Conservation (phyloP, 352 stramenopile genomes). For the Phytopythium mirpurense region DNA sequence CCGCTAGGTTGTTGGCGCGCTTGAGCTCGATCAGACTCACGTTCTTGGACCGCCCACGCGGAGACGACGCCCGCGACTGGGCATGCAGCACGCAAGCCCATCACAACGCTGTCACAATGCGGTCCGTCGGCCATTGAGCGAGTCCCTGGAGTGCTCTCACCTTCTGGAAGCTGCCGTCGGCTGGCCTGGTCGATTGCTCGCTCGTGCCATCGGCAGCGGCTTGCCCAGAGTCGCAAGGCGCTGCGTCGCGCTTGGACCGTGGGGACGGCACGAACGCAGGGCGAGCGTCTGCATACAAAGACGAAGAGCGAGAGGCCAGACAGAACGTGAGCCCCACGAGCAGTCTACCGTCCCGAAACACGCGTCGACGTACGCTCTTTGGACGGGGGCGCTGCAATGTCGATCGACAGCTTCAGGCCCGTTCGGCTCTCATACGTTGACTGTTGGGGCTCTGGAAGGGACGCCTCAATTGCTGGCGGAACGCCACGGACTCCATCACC, state of each 20-base stretch:
- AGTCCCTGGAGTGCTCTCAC: conserved; percentile 22
- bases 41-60: conserved; percentile 65
- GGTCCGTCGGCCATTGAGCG: too few relatives aligned
- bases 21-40: conserved; percentile 77
- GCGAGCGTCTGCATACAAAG: conserved; percentile 25
- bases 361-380: conserved; percentile 49
- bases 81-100: too few relatives aligned
- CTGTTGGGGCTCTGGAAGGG: neutral
- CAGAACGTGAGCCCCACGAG: neutral
- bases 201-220: conserved; percentile 10
- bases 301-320: neutral
- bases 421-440: conserved; percentile 52
- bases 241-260: conserved; percentile 22
- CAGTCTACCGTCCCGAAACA: too few relatives aligned
- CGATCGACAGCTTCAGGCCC: conserved; percentile 43
- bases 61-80: conserved; percentile 62
- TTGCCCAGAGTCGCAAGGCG: conserved; percentile 20
- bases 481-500: too few relatives aligned
- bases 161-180: conserved; percentile 49
- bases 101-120: too few relatives aligned
- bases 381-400: conserved; percentile 32
- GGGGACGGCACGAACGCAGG: conserved; percentile 52
- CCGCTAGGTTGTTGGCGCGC: conserved; percentile 71
- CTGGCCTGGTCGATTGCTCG: neutral
- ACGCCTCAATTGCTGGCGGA: too few relatives aligned